phyloP scores from a whole-genome alignment of 2,329 filamentous ascomycete genomes.

The Atkinsonella texensis region DNA sequence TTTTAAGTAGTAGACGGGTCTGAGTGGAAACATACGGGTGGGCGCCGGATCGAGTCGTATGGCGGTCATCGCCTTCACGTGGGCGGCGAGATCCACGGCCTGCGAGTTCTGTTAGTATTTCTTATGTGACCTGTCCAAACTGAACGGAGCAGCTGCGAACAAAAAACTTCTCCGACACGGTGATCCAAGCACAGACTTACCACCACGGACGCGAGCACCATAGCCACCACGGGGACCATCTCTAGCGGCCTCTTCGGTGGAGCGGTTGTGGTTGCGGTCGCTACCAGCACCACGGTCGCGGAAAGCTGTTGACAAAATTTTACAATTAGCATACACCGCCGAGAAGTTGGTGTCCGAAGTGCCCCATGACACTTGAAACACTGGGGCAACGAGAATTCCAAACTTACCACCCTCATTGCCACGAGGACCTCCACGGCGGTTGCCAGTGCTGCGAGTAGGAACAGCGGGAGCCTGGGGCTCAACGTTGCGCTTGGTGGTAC shows the following conservation, averaged over 20 bases:
- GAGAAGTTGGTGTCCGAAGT: neutral
- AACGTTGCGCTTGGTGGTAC: conserved; percentile 74
- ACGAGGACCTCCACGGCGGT: conserved; percentile 46
- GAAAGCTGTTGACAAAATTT: conserved; percentile 49
- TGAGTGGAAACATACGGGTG: conserved; percentile 29
- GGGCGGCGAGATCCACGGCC: conserved; percentile 42
- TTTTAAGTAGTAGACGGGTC: neutral
- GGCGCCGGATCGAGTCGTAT: conserved; percentile 30
- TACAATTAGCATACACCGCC: conserved; percentile 3
- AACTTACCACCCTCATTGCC: conserved; percentile 80
- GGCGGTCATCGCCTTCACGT: conserved; percentile 45
- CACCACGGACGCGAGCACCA: conserved; percentile 50
- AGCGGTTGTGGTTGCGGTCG: conserved; percentile 69
- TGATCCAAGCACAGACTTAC: conserved; percentile 25
- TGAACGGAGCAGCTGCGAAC: neutral
- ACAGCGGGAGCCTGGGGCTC: conserved; percentile 59
- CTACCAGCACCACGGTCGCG: conserved; percentile 76
- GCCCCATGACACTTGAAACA: neutral
- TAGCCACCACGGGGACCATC: conserved; percentile 47
- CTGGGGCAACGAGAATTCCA: neutral
- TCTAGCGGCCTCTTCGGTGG: conserved; percentile 55
- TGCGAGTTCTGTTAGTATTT: conserved; percentile 13
- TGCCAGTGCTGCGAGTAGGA: conserved; percentile 36
- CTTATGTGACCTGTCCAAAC: neutral
- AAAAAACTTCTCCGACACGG: neutral